Base-by-base conservation (phyloP, 139 green algal species). In the Desmodesmus armatus region DNA sequence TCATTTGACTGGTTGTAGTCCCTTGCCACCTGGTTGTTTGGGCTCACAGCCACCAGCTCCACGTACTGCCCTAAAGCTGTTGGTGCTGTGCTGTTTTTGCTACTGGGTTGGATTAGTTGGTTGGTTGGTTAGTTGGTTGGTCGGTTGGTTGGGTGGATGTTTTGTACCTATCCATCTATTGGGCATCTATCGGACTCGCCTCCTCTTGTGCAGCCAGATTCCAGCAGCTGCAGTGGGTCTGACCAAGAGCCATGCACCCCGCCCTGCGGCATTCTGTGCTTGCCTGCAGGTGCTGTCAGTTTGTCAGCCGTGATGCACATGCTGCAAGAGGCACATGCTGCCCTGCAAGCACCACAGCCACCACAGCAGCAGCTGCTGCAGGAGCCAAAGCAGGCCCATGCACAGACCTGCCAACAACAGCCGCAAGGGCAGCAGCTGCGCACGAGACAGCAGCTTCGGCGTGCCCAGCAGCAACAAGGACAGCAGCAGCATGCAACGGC, bases 321-420 rank as follows among this genome's bases (percentile, higher is more conserved):
- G 71, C 43, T 79, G 21, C 71, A 79, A 25, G 21, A 63, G 27
- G 76, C 31, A n/a, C 53, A 82, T 53, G 35, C 17, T 33, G 53
- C 21, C 49, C 37, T 66, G 37, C 37, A 55, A 31, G 9, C 47
- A 9, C 5, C 27, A 5, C 53, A 55, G 35, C 75, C 53, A 23
- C 43, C 39, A 19, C 53, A 70, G 60, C 75, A 71, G 53, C 75
- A 82, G 39, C 76, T 72, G 39, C 53, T 39, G 62, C 55, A 82
- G 27, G n/a, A 71, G 35, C 66, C n/a, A n/a, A n/a, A 74, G 76
- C 53, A 81, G 2, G 4, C 35, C 27, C 27, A n/a, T 72, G 63
- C n/a, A n/a, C n/a, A n/a, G n/a, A n/a, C n/a, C n/a, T n/a, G n/a
- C n/a, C n/a, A n/a, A n/a, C n/a, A n/a, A n/a, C n/a, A 69, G 21